Percentiles rank a stretch among this genome's conserved stretches.
Conservation (phyloP, 371 early-diverging fungal genomes). For the Umbelopsis sp. region DNA sequence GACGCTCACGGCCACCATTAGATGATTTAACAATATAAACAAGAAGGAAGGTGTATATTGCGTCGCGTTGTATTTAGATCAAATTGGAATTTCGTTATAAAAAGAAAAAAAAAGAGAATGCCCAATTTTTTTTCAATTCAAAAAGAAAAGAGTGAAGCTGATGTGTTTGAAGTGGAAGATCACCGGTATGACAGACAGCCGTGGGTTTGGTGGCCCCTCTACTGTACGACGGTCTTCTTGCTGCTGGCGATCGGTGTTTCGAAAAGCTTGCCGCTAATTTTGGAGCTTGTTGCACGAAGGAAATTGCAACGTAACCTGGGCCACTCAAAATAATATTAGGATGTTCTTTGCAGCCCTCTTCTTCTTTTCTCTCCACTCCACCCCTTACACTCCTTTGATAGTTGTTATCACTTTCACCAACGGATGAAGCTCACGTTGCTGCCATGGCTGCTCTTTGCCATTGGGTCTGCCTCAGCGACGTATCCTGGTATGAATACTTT, state of each 20-base stretch:
- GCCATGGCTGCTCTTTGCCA: conserved; percentile 18
- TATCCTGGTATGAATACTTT: neutral
- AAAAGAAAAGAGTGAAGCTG: too few species aligned
- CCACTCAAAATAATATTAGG: conserved; percentile 6
- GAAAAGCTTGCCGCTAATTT: conserved; percentile 1
- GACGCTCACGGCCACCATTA: conserved; percentile 50
- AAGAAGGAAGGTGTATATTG: conserved; percentile 19
- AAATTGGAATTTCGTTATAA: conserved; percentile 13
- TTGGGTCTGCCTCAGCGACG: conserved; percentile 17
- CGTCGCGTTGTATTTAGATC: conserved; percentile 22
- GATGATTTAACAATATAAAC: conserved; percentile 17
- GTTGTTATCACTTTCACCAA: neutral
- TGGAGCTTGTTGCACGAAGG: conserved; percentile 16
- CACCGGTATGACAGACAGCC: too few species aligned
- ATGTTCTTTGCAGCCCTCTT: neutral
- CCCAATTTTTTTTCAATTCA: conserved; percentile 9
- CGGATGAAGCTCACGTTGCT: conserved; percentile 19
- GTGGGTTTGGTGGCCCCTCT: neutral
- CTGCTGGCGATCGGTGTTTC: neutral
- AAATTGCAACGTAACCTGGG: conserved; percentile 10
- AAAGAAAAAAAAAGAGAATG: conserved; percentile 15
- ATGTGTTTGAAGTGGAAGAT: too few species aligned
- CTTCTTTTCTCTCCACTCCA: neutral
- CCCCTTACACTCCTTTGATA: conserved; percentile 17
- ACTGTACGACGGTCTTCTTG: neutral